phyloP scores from a whole-genome alignment of 2,329 filamentous ascomycete genomes.

The Magnaporthiopsis poae region DNA sequence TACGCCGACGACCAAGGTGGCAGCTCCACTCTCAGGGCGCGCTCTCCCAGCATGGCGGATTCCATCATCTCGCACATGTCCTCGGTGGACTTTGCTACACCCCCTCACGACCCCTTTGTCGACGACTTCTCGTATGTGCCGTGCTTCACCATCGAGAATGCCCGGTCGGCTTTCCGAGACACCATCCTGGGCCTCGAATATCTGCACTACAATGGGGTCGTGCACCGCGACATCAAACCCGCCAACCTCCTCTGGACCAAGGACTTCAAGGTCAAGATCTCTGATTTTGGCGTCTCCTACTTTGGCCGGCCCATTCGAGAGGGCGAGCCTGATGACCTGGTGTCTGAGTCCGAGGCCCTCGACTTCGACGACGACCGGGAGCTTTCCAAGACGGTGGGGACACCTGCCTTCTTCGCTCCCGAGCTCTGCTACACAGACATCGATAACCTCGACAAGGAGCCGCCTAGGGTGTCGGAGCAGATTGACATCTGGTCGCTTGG shows the following conservation, averaged over 20 bases:
- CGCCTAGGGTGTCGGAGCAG: constrained; percentile 74
- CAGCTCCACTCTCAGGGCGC: constrained; percentile 43
- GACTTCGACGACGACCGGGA: constrained; percentile 90
- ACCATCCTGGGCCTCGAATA: constrained; percentile 90
- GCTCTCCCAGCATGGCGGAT: constrained; percentile 72
- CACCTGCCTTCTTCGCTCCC: constrained; percentile 92
- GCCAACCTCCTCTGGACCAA: constrained; percentile 83
- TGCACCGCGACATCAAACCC: constrained; percentile 76
- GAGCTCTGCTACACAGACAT: constrained; percentile 86
- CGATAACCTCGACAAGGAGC: constrained; percentile 52
- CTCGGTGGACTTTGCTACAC: constrained; percentile 48
- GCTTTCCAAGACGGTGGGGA: constrained; percentile 95
- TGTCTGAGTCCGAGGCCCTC: constrained; percentile 69
- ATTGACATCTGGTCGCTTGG: constrained; percentile 97
- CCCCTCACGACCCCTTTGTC: constrained; percentile 56
- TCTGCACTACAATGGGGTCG: constrained; percentile 76
- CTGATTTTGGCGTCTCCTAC: constrained; percentile 96
- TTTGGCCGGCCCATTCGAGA: constrained; percentile 81
- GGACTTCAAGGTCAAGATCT: constrained; percentile 87
- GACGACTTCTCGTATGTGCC: constrained; percentile 91
- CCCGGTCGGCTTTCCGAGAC: constrained; percentile 78
- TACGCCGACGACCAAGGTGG: constrained; percentile 42
- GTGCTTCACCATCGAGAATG: constrained; percentile 76
- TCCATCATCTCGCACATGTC: constrained; percentile 65
- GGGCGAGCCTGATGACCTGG: constrained; percentile 65